Evolutionary conservation across 305 asterid genomes (phyloP).

Genomic region (Withania somnifera): DNA sequence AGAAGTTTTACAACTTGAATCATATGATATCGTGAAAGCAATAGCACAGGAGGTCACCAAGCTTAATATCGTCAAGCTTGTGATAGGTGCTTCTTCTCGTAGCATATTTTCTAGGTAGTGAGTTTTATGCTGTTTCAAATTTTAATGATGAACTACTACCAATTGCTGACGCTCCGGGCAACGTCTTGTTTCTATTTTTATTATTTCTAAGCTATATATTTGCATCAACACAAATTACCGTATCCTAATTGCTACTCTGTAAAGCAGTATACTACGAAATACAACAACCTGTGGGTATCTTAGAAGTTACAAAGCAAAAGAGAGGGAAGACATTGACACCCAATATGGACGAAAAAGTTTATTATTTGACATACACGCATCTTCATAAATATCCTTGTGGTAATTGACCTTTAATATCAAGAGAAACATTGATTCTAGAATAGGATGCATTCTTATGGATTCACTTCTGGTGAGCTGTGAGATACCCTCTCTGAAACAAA

Average conservation of each 20-base stretch:
- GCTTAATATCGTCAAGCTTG: constrained; percentile 42
- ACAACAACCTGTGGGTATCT: not conserved
- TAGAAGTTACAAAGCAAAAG: not conserved
- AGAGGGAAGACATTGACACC: not conserved
- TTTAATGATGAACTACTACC: not conserved
- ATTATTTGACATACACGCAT: not conserved
- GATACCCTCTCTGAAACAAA: not conserved
- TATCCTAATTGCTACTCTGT: not conserved
- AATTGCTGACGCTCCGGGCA: not conserved
- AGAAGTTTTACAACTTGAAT: constrained; percentile 61
- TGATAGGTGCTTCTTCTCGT: constrained; percentile 73
- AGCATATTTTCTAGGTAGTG: constrained; percentile 56
- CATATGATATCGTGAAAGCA: constrained; percentile 54
- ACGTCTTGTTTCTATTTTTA: not conserved
- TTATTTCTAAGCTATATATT: not conserved
- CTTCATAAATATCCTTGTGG: not conserved
- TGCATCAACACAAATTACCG: not conserved
- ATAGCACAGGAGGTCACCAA: constrained; percentile 33
- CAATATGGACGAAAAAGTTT: not conserved
- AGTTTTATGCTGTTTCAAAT: not conserved
- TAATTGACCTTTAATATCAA: not conserved
- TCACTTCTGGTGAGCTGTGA: not conserved
- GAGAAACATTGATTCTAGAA: not conserved
- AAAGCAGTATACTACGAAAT: not conserved
- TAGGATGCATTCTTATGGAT: not conserved